Base-by-base conservation (phyloP, 202 grass and related monocot genomes). In the Schoenoplectus triqueter region DNA sequence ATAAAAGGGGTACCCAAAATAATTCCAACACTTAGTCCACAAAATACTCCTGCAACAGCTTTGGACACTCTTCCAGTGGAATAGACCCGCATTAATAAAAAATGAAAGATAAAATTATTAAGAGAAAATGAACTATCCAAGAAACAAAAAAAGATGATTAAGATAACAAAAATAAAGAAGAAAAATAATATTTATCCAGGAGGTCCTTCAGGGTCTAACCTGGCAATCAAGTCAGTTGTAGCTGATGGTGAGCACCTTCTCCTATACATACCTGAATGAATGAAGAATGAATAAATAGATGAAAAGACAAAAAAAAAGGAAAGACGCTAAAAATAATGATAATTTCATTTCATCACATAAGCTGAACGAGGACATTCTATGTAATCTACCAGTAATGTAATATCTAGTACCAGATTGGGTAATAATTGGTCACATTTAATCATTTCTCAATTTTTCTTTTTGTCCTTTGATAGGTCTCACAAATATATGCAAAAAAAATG, bases 191-290 rank as follows among this genome's bases (percentile, higher is more conserved):
- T 56, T 65, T 18, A 62, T 42, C 50, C 11, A 60, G 54, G 74
- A 42, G 22, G 74, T 76, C 54, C 4, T 42, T 41, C 21, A 48
- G 44, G 61, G 62, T 84, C 89, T 92, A 87, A 70, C 95, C 93
- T 93, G 75, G 91, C 91, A 90, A 98, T 95, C 83, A 98, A 87
- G 81, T 95, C 95, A 86, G 95, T 98, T 86, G 95, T 93, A 61
- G 95, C 95, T 88, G 95, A 98, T 74, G 95, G 95, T 62, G 95
- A 98, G 69, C 95, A 92, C 95, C 95, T 92, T 98, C 95, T 87
- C 95, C 95, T 85, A 98, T 86, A 69, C 95, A 93, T 81, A 98
- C 95, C 95, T 98, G 88, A 84, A 84, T 47, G 45, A 86, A 90
- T 49, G 87, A 70, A 83, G 6, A 56, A 51, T 82, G 46, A 11